These are phyloP conservation scores for Gamarada debralockiae DNA, from an alignment of 495 filamentous ascomycete species.

Conservation along the genomic window DNA sequence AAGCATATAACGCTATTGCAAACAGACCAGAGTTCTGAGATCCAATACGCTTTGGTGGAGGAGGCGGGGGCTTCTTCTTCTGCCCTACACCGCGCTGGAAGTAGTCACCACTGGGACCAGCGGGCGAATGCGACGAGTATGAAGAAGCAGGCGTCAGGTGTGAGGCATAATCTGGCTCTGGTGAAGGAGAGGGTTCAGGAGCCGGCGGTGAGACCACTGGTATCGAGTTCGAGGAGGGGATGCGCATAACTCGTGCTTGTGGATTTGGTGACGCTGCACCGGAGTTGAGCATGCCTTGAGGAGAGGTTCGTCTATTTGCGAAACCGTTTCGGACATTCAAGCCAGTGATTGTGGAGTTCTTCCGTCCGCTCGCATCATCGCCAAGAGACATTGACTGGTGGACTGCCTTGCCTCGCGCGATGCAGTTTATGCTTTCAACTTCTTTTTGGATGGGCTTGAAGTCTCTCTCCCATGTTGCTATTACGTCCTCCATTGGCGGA, in stretches of 20 bases:
- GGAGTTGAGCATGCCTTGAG: slow-evolving; percentile 21
- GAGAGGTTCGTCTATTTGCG: slow-evolving; percentile 21
- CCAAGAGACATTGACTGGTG: slow-evolving; percentile 34
- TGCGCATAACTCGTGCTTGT: slow-evolving; percentile 25
- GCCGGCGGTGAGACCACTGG: background rate
- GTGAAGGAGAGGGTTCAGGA: slow-evolving; percentile 5
- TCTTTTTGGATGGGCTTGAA: slow-evolving; percentile 65
- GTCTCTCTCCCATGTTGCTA: slow-evolving; percentile 63
- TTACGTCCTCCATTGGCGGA: slow-evolving; percentile 67
- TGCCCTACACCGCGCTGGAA: slow-evolving; percentile 17
- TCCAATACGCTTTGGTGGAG: slow-evolving; percentile 27
- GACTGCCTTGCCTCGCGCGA: slow-evolving; percentile 74
- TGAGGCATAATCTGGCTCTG: slow-evolving; percentile 10
- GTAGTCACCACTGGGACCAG: slow-evolving; percentile 19
- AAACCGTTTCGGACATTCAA: slow-evolving; percentile 34
- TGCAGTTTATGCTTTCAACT: slow-evolving; percentile 65
- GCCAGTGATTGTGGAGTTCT: slow-evolving; percentile 30
- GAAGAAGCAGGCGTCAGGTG: slow-evolving; percentile 19
- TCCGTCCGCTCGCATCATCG: slow-evolving; percentile 22
- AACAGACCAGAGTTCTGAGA: slow-evolving; percentile 41
- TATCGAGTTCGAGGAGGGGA: slow-evolving; percentile 20
- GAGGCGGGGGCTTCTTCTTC: slow-evolving; percentile 31
- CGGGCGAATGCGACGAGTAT: slow-evolving; percentile 20
- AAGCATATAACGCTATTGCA: slow-evolving; percentile 80
- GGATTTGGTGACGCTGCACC: slow-evolving; percentile 25